A percentile compares a stretch with the other conserved stretches of the same genome.
Conservation (phyloP, 1,284 basidiomycete genomes). For the Apiotrichum porosum region DNA sequence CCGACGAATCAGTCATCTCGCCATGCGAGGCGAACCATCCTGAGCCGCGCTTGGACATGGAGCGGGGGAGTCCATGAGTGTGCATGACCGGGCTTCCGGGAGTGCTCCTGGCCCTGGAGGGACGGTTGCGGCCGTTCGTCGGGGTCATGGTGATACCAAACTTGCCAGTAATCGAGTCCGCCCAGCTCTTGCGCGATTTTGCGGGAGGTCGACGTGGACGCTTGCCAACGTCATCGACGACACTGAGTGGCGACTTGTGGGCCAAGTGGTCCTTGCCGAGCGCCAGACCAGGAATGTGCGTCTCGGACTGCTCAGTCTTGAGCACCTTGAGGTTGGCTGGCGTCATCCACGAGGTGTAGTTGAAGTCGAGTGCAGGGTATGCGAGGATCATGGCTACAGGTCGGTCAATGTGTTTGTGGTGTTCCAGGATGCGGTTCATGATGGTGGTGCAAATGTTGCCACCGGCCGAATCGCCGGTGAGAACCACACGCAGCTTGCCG, state of each 20-base stretch:
- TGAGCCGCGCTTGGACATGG: slow-evolving; percentile 34
- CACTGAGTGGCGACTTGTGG: slow-evolving; percentile 77
- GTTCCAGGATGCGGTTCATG: slow-evolving; percentile 76
- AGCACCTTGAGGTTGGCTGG: slow-evolving; percentile 76
- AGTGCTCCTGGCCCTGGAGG: background rate
- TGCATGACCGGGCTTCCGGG: slow-evolving; percentile 11
- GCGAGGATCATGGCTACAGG: slow-evolving; percentile 78
- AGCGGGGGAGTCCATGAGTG: background rate
- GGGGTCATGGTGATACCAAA: slow-evolving; percentile 16
- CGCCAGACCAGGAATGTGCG: slow-evolving; percentile 57
- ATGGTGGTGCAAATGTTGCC: slow-evolving; percentile 77
- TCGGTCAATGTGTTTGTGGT: slow-evolving; percentile 52
- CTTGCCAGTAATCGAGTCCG: slow-evolving; percentile 43
- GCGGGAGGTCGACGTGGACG: slow-evolving; percentile 6
- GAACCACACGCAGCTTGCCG: slow-evolving; percentile 64
- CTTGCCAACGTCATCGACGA: slow-evolving; percentile 63
- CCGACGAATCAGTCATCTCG: slow-evolving; percentile 13
- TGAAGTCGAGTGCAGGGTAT: slow-evolving; percentile 77
- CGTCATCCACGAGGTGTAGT: slow-evolving; percentile 97
- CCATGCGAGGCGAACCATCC: slow-evolving; percentile 57
- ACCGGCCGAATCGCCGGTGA: slow-evolving; percentile 88
- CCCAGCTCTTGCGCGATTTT: slow-evolving; percentile 49
- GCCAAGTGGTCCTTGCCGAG: slow-evolving; percentile 83
- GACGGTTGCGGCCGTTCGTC: background rate
- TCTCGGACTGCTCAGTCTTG: slow-evolving; percentile 70